Evolutionary conservation across 2,329 filamentous ascomycete genomes (phyloP), one percentile per base, ranked within the genome.

Genomic region (Coleophoma eucalyptorum): DNA sequence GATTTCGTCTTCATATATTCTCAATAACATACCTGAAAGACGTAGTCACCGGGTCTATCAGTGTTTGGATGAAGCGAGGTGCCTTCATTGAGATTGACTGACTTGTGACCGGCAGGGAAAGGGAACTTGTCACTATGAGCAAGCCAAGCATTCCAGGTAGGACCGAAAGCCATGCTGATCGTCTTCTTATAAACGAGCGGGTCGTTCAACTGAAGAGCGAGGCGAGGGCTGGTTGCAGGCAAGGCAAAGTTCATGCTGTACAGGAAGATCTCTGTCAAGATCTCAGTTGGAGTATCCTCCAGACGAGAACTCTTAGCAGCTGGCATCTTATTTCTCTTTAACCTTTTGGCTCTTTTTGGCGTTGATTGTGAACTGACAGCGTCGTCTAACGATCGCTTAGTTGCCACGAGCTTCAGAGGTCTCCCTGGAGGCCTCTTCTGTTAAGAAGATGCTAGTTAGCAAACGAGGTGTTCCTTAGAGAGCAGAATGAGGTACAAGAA

Each of bases 201-300:
- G 47, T 59, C 61, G 49, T 59, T 62, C n/a, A 67, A 35, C 26
- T 64, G 65, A 21, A 52, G 58, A 19, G 55, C 57, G 46, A 67
- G 57, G 6, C 61, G 48, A 15, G 62, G 63, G 49, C 64, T 66
- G 15, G 62, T 51, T 43, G 52, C 54, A 16, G 65, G 60, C 31
- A 67, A 51, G 37, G 55, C 53, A 16, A 62, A 37, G 46, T 66
- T 66, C 52, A 64, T 42, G 34, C 56, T 57, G 41, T 55, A 54
- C 13, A 65, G 50, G 44, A 62, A 66, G 26, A 67, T 58, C 8
- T 46, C 54, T 46, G 64, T 58, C 2, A 67, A 49, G 6, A 67
- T 44, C 48, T 67, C 65, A 1, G 52, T 56, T 3, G 65, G 65
- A 6, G 66, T 54, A 31, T 51, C 62, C 48, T 67, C 65, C 3